Evolutionary conservation across 2,329 filamentous ascomycete genomes (phyloP).

Genomic region (Colletotrichum tamarilloi): DNA sequence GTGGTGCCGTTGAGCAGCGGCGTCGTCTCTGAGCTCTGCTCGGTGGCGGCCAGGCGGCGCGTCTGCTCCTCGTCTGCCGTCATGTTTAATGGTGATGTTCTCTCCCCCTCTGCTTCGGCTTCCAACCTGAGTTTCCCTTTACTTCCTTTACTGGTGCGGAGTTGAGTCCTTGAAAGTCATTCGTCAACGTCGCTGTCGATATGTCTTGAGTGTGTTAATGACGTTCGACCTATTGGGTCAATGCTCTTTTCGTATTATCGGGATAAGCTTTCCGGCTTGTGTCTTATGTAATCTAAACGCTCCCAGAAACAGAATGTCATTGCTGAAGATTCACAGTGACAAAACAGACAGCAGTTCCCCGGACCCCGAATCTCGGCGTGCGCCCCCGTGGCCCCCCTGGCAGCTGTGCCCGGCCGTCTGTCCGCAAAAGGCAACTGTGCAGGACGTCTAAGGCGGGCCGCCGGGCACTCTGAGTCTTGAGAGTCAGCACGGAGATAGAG

Average conservation of each 20-base stretch:
- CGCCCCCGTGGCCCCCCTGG: neutral
- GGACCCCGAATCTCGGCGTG: constrained; percentile 25
- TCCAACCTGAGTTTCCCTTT: neutral
- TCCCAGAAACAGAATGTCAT: neutral
- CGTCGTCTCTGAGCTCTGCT: constrained; percentile 31
- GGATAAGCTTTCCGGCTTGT: neutral
- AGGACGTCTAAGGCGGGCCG: neutral
- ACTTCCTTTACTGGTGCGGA: neutral
- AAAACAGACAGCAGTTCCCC: neutral
- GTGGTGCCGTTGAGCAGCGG: constrained; percentile 29
- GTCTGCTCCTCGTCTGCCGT: constrained; percentile 25
- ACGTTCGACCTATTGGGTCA: neutral
- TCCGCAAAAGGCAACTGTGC: constrained; percentile 18
- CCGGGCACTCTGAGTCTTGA: no score
- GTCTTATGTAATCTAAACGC: neutral
- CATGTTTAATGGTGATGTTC: constrained; percentile 5
- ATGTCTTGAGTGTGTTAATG: neutral
- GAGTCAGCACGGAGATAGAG: no score
- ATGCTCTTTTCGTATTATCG: neutral
- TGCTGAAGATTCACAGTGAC: neutral
- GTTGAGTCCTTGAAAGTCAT: neutral
- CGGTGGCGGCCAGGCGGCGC: constrained; percentile 5
- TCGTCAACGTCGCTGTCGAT: neutral
- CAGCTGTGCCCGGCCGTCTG: constrained; percentile 10
- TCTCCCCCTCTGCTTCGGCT: neutral